phyloP scores from a whole-genome alignment of 2,329 filamentous ascomycete species.

The Atkinsonella hypoxylon region DNA sequence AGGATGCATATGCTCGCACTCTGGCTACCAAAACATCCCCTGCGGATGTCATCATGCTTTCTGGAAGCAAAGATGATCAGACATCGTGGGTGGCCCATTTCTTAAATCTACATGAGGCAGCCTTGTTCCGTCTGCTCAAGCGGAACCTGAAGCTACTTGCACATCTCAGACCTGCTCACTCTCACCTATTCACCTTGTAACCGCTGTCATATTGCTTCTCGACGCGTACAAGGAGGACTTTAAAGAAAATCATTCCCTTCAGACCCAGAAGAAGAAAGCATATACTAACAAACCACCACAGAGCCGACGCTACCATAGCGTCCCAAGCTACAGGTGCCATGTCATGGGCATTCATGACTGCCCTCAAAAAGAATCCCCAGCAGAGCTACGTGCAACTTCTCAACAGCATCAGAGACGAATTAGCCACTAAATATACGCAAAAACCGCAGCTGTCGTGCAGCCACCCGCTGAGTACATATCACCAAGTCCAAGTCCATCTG shows the following conservation, averaged over 20 bases:
- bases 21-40: constrained; percentile 84
- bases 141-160: constrained; percentile 1
- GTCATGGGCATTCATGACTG: constrained; percentile 93
- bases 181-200: background rate
- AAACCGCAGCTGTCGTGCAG: constrained; percentile 96
- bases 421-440: constrained; percentile 78
- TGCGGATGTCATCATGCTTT: constrained; percentile 96
- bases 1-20: constrained; percentile 70
- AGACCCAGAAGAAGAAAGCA: background rate
- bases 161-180: background rate
- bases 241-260: background rate
- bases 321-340: constrained; percentile 92
- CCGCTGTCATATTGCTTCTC: background rate
- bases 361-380: constrained; percentile 91
- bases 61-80: constrained; percentile 91
- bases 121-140: background rate
- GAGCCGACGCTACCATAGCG: constrained; percentile 82
- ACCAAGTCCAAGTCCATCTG: constrained; percentile 1
- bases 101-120: background rate
- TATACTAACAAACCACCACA: constrained; percentile 23
- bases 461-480: constrained; percentile 75
- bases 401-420: constrained; percentile 90
- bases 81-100: constrained; percentile 58
- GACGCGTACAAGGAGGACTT: background rate
- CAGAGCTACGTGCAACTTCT: constrained; percentile 96